Evolutionary conservation across 208 protist genomes (phyloP), one percentile per base, ranked within the genome.

Genomic region (Leishmania turanica): DNA sequence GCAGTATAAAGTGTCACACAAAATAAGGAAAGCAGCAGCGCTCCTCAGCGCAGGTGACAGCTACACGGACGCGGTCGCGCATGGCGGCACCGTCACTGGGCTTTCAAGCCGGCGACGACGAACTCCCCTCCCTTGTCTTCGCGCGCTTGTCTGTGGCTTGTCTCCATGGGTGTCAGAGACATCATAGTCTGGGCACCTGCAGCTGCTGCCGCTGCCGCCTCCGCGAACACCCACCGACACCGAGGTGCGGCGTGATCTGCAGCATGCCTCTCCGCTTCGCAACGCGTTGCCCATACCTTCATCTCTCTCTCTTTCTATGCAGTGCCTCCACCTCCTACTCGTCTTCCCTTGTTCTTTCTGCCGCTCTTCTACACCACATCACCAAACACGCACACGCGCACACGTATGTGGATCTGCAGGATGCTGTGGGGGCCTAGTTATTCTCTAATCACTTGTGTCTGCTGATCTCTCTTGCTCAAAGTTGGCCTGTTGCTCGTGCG

Each of bases 351-450:
- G 17, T 65, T 37, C n/a, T 13, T 65, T 37, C 11, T 34, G 60
- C 60, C 27, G 60, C 60, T 9, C 60, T 34, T 8, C 60, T 34
- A 65, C 60, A 65, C 58, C 13, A 53, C 51, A 54, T 54, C 31
- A 71, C 66, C 66, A 49, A 34, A 49, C 37, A 71, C 66, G 24
- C 66, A 49, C 66, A 49, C 66, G 24, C 66, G 47, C n/a, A 71
- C 37, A 6, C 37, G 37, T 47, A n/a, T 71, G 37, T 47, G n/a
- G 15, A 34, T 17, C n/a, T 27, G 8, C 60, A 21, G 17, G 60
- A 17, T 65, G 11, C 0, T 34, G 15, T 34, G 21, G 11, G n/a
- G 11, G n/a, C n/a, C 27, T 13, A n/a, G 9, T 69, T 40, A 3
- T 11, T 40, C 19, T 45, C 19, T 45, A 24, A 13, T 2, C 34